Evolutionary conservation across 2,329 filamentous ascomycete genomes (phyloP).

Genomic region (Xylaria hypoxylon): DNA sequence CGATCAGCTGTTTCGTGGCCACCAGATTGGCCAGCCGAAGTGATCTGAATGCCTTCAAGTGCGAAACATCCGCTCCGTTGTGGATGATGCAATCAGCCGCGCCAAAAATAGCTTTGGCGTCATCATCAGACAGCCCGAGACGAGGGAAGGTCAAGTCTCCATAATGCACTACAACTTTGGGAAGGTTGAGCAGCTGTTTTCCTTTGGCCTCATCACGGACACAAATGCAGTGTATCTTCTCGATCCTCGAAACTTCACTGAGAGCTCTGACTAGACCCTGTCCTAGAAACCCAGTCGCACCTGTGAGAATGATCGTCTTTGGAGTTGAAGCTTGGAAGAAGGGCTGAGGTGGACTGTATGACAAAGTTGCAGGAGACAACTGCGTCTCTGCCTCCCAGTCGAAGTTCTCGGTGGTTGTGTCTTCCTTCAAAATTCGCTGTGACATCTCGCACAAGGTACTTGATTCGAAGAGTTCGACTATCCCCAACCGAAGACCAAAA

Average conservation of each 20-base stretch:
- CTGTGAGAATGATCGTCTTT: constrained; percentile 38
- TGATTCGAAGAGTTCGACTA: constrained; percentile 9
- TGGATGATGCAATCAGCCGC: constrained; percentile 61
- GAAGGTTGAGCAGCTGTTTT: background rate
- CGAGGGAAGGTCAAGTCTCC: constrained; percentile 50
- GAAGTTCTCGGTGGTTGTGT: no score
- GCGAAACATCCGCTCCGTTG: constrained; percentile 51
- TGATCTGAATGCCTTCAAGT: constrained; percentile 43
- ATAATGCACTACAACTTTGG: constrained; percentile 47
- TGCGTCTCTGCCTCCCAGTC: constrained; percentile 40
- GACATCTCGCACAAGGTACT: no score
- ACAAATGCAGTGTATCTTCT: constrained; percentile 35
- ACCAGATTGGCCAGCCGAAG: constrained; percentile 44
- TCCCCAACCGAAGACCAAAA: no score
- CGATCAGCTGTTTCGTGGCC: constrained; percentile 43
- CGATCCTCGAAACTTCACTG: no score
- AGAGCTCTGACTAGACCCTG: no score
- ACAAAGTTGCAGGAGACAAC: no score
- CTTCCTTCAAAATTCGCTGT: no score
- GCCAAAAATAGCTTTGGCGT: constrained; percentile 43
- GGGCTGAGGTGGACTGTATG: no score
- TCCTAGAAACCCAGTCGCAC: constrained; percentile 37
- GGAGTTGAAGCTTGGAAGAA: no score
- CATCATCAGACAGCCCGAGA: constrained; percentile 52
- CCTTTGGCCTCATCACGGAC: constrained; percentile 15